These are phyloP conservation scores for Gaeumannomyces tritici DNA, from an alignment of 2,329 filamentous ascomycete genomes.

Conservation along the genomic window DNA sequence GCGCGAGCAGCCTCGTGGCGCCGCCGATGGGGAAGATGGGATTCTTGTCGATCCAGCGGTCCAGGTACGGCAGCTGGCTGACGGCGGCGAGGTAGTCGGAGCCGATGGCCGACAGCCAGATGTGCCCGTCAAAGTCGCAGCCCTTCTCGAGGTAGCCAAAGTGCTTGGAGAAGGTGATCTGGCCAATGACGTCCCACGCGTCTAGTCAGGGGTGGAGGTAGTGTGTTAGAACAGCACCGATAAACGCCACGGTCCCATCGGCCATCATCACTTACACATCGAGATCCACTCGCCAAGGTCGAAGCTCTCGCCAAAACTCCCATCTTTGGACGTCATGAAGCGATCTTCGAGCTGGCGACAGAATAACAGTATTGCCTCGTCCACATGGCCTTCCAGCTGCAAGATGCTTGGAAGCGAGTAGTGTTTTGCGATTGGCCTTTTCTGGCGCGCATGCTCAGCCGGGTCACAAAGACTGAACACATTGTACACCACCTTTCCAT, in stretches of 20 bases:
- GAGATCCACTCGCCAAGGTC: constrained; percentile 1
- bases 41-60: constrained; percentile 28
- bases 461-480: constrained; percentile 25
- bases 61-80: constrained; percentile 21
- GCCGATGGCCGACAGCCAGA: constrained; percentile 15
- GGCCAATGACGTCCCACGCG: constrained; percentile 30
- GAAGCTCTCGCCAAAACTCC: neutral
- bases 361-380: constrained; percentile 20
- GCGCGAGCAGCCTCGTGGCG: constrained; percentile 5
- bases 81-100: constrained; percentile 18
- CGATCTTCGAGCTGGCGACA: constrained; percentile 16
- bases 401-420: constrained; percentile 18
- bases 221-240: neutral
- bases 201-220: constrained; percentile 10
- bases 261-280: neutral
- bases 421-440: constrained; percentile 20
- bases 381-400: constrained; percentile 12
- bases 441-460: constrained; percentile 17
- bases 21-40: constrained; percentile 20
- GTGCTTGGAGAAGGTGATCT: constrained; percentile 26
- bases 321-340: constrained; percentile 15
- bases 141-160: constrained; percentile 30
- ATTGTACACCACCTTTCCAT: constrained; percentile 21
- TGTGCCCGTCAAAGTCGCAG: constrained; percentile 25
- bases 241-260: neutral